These are phyloP conservation scores for Populus hybrid DNA, from an alignment of 441 rosid species.

Conservation along the genomic window DNA sequence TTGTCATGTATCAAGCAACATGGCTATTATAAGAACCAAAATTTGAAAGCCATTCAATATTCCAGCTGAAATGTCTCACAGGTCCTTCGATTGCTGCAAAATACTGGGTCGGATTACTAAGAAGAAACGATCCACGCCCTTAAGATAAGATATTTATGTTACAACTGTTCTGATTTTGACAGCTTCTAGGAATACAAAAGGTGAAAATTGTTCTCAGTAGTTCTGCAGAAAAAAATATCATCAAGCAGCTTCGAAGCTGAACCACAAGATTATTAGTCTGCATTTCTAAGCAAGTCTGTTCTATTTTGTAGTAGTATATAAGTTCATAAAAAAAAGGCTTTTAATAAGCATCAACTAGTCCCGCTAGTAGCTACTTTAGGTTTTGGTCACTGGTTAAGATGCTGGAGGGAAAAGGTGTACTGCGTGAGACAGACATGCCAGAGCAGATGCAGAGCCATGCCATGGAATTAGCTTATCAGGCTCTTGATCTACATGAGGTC, in stretches of 20 bases:
- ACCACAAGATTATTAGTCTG: slow-evolving; percentile 12
- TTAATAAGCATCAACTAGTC: background rate
- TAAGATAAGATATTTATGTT: slow-evolving; percentile 13
- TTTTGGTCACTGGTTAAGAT: slow-evolving; percentile 18
- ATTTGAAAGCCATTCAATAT: background rate
- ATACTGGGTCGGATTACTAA: background rate
- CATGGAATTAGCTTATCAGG: slow-evolving; percentile 47
- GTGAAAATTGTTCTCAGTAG: background rate
- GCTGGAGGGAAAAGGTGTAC: slow-evolving; percentile 49
- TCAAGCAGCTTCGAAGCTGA: slow-evolving; percentile 3
- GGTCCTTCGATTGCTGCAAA: background rate
- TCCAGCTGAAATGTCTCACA: background rate
- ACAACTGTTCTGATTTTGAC: slow-evolving; percentile 24
- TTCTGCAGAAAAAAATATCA: background rate
- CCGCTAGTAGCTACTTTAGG: background rate
- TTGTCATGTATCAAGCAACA: background rate
- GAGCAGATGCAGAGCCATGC: slow-evolving; percentile 38
- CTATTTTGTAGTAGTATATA: background rate
- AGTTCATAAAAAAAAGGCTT: background rate
- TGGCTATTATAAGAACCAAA: background rate
- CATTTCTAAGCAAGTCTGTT: background rate
- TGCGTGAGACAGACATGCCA: slow-evolving; percentile 48
- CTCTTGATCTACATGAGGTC: slow-evolving; percentile 48
- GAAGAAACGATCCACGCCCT: background rate
- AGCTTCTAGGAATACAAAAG: slow-evolving; percentile 4